These are phyloP conservation scores for Strobilomyces dryophilus DNA, from an alignment of 768 basidiomycete genomes.

Conservation along the genomic window DNA sequence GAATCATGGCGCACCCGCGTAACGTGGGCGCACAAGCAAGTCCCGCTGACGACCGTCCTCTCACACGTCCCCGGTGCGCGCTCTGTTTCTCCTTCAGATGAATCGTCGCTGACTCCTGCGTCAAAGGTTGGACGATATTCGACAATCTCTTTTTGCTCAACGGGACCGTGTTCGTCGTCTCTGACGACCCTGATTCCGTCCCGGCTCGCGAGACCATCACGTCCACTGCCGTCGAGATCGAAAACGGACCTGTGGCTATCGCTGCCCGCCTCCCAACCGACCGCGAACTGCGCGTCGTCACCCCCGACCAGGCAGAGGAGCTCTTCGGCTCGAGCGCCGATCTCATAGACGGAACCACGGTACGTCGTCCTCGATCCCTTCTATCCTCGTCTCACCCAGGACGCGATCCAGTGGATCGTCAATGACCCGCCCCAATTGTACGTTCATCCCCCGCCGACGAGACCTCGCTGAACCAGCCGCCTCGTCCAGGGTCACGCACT, in stretches of 20 bases:
- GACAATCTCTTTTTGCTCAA: slow-evolving; percentile 79
- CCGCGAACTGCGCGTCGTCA: slow-evolving; percentile 74
- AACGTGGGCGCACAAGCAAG: slow-evolving; percentile 34
- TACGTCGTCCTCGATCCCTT: slow-evolving; percentile 27
- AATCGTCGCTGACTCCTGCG: not conserved
- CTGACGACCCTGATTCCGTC: slow-evolving; percentile 60
- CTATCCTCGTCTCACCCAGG: not conserved
- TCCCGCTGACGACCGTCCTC: slow-evolving; percentile 63
- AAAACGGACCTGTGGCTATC: slow-evolving; percentile 52
- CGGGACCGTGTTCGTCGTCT: slow-evolving; percentile 79
- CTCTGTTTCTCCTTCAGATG: not conserved
- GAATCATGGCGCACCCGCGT: slow-evolving; percentile 32
- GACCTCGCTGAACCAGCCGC: not conserved
- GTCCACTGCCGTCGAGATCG: slow-evolving; percentile 61
- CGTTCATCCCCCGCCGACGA: slow-evolving; percentile 19
- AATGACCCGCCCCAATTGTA: slow-evolving; percentile 88
- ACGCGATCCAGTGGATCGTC: slow-evolving; percentile 54
- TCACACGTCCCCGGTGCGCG: slow-evolving; percentile 69
- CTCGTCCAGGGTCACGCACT: slow-evolving; percentile 70
- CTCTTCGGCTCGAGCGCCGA: slow-evolving; percentile 74
- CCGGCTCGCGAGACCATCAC: slow-evolving; percentile 68
- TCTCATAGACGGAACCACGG: slow-evolving; percentile 73
- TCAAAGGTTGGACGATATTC: slow-evolving; percentile 84
- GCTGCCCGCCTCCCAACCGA: slow-evolving; percentile 67
- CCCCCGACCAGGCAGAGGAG: slow-evolving; percentile 56